Percentiles rank a stretch among this genome's conserved stretches.
Evolutionary conservation across 139 green algal genomes (phyloP).

Genomic region (Micractinium sp.): DNA sequence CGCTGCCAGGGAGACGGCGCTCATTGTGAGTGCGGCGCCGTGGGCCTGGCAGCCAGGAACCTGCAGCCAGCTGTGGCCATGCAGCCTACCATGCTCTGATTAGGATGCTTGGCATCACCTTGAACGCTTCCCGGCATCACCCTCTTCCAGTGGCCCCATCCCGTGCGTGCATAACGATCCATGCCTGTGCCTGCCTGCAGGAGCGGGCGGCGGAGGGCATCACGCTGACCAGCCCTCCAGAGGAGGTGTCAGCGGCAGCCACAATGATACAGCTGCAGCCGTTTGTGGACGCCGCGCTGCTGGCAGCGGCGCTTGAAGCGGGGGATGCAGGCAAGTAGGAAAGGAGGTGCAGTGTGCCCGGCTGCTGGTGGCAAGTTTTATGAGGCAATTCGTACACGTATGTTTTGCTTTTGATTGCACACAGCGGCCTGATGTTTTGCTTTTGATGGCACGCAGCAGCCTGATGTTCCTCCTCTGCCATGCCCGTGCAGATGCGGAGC

Average conservation of each 20-base stretch:
- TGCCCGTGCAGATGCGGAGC: too few species aligned
- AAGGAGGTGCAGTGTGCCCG: too few species aligned
- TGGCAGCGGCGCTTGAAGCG: background rate
- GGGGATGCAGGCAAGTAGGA: background rate
- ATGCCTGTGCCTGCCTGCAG: slow-evolving; percentile 8
- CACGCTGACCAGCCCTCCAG: slow-evolving; percentile 12
- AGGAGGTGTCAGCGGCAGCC: slow-evolving; percentile 29
- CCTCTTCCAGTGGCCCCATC: background rate
- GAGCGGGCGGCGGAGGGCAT: background rate
- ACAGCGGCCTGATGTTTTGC: too few species aligned
- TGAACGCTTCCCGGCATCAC: background rate
- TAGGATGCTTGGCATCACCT: background rate
- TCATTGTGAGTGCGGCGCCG: background rate
- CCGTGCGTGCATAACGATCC: too few species aligned
- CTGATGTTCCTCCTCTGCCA: too few species aligned
- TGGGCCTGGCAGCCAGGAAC: background rate
- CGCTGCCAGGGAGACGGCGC: background rate
- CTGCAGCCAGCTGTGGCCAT: background rate
- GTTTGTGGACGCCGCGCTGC: background rate
- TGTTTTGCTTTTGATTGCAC: too few species aligned
- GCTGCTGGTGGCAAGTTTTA: too few species aligned
- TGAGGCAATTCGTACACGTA: too few species aligned
- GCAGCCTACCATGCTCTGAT: background rate
- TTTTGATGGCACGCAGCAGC: too few species aligned
- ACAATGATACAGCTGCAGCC: slow-evolving; percentile 15